phyloP scores from a whole-genome alignment of 257 asterid genomes.

The Vinca minor region DNA sequence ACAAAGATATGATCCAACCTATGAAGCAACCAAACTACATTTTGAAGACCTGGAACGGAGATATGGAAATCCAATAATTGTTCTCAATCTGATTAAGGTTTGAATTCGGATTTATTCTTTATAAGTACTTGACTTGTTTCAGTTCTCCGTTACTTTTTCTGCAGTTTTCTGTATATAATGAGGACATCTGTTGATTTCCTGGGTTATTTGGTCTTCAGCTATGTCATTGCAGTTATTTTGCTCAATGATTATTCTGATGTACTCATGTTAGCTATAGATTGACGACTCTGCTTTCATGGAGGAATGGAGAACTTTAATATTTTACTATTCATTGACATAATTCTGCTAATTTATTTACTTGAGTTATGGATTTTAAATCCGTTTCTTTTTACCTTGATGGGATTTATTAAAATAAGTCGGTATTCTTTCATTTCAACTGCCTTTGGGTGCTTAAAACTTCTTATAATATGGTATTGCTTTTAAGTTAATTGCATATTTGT shows the following conservation, averaged over 20 bases:
- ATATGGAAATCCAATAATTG: slow-evolving; percentile 92
- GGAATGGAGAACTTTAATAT: neutral
- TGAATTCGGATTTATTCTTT: slow-evolving; percentile 11
- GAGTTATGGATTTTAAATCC: neutral
- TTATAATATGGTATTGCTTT: neutral
- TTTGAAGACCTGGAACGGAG: slow-evolving; percentile 90
- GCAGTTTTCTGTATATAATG: neutral
- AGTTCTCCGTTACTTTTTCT: neutral
- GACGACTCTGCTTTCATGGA: neutral
- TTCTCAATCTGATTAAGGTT: slow-evolving; percentile 94
- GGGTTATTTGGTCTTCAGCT: too few species aligned
- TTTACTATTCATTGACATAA: too few species aligned
- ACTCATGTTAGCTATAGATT: neutral
- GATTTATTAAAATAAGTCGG: neutral
- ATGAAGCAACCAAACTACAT: slow-evolving; percentile 88
- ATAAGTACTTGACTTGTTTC: neutral
- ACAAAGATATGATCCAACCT: slow-evolving; percentile 99
- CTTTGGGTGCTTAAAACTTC: slow-evolving; percentile 2
- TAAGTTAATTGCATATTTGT: slow-evolving; percentile 11
- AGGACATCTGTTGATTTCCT: neutral
- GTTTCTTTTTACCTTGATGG: neutral
- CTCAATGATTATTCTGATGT: slow-evolving; percentile 2
- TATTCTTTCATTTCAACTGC: neutral
- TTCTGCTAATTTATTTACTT: neutral
- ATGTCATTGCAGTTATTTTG: neutral